phyloP scores from a whole-genome alignment of 257 asterid species.

The Catharanthus roseus region DNA sequence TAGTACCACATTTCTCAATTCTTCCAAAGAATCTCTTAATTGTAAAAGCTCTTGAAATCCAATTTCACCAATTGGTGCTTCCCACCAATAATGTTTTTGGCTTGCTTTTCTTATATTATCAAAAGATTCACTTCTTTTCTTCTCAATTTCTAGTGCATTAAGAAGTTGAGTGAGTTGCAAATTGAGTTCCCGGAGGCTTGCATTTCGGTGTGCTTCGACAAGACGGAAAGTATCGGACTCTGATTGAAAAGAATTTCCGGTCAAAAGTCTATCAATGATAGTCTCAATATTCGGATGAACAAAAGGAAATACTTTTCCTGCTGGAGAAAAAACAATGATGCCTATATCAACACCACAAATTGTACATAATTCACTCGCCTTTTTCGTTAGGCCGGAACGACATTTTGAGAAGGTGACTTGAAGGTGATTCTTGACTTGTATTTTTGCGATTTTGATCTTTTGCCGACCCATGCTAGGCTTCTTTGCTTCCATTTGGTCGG shows the following conservation, averaged over 20 bases:
- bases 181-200: constrained; percentile 45
- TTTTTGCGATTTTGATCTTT: constrained; percentile 72
- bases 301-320: constrained; percentile 70
- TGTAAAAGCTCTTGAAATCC: constrained; percentile 52
- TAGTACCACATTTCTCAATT: constrained; percentile 35
- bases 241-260: constrained; percentile 19
- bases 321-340: constrained; percentile 63
- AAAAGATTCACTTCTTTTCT: constrained; percentile 48
- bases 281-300: constrained; percentile 67
- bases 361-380: constrained; percentile 70
- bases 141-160: constrained; percentile 45
- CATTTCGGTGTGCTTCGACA: constrained; percentile 47
- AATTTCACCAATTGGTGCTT: constrained; percentile 37
- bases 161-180: constrained; percentile 49
- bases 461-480: constrained; percentile 66
- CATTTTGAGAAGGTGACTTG: constrained; percentile 79
- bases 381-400: constrained; percentile 59
- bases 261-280: constrained; percentile 41
- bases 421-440: constrained; percentile 54
- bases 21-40: constrained; percentile 58
- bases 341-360: constrained; percentile 68
- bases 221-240: constrained; percentile 25
- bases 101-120: constrained; percentile 42
- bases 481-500: constrained; percentile 42
- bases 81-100: constrained; percentile 59